Conservation (phyloP, 495 filamentous ascomycete species). For the Penicillium robsamsonii region DNA sequence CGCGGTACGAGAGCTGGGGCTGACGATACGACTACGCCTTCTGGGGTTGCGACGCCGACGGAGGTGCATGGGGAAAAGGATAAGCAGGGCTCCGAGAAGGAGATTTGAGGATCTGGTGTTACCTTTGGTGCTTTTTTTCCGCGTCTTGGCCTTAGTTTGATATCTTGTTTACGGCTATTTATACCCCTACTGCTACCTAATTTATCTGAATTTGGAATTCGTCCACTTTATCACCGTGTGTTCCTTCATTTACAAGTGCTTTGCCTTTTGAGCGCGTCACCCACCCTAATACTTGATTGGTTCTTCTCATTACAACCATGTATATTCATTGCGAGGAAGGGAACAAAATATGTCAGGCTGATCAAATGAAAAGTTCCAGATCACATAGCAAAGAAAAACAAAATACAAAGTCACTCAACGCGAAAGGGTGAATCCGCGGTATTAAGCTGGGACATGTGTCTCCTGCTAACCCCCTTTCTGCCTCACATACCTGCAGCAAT, state of each 20-base stretch:
- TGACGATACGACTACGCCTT: slow-evolving; percentile 26
- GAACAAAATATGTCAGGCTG: not conserved
- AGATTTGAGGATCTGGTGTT: slow-evolving; percentile 1
- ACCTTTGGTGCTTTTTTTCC: not conserved
- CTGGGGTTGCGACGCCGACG: slow-evolving; percentile 33
- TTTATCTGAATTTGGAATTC: not conserved
- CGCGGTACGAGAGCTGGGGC: slow-evolving; percentile 21
- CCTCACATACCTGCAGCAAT: not conserved
- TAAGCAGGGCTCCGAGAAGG: slow-evolving; percentile 19
- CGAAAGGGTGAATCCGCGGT: not conserved
- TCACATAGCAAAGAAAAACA: not conserved
- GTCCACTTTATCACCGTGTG: not conserved
- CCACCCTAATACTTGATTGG: too few relatives aligned
- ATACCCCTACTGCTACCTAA: slow-evolving; percentile 16
- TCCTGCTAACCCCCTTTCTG: not conserved
- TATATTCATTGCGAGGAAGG: not conserved
- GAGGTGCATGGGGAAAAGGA: slow-evolving; percentile 31
- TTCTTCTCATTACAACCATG: not conserved
- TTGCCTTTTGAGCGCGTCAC: too few relatives aligned
- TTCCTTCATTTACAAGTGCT: too few relatives aligned
- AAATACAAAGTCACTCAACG: slow-evolving; percentile 1
- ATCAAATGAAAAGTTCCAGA: not conserved
- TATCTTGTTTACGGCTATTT: slow-evolving; percentile 4
- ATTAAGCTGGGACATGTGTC: not conserved
- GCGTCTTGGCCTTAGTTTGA: not conserved